Evolutionary conservation across 805 yeast species (phyloP), one percentile per base, ranked within the genome.

Genomic region (Saccharomycopsis capsularis): DNA sequence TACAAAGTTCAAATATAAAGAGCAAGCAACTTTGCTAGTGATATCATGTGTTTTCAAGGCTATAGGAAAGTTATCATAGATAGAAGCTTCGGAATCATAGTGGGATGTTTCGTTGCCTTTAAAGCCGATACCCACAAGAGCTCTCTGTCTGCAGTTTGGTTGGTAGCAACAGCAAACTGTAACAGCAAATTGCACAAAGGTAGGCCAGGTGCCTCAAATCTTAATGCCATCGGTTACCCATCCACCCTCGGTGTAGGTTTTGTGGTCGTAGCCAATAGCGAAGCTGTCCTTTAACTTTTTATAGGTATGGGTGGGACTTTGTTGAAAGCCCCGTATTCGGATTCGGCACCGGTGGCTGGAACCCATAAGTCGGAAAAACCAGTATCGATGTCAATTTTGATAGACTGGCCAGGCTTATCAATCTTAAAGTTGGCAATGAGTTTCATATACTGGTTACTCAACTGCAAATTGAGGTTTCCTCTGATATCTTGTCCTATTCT

Each of bases 61-160:
- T 30, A 56, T 47, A 15, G 75, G 63, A 19, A 62, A 56, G 46
- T 59, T 60, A n/a, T 90, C 82, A 2, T 86, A 86, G 21, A 65
- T 64, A 54, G 16, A 40, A 45, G 47, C 60, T 16, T n/a, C 3
- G 45, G 46, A n/a, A 42, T 40, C 22, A 45, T 13, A 9, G 63
- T 60, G 15, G 71, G 73, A 59, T 3, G 77, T 69, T 63, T 89
- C 95, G 49, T 85, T 70, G 13, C 80, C 85, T 4, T 76, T 65
- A 46, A 82, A 69, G 11, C 93, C 91, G 53, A 85, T 78, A 27
- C 90, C 89, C 32, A 85, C 64, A 49, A 95, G 90, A 48, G 48
- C 55, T 41, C 48, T 38, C 25, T 39, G 51, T 9, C 37, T 46
- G n/a, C n/a, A n/a, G n/a, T n/a, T n/a, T n/a, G n/a, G n/a, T n/a